Base-by-base conservation (phyloP, 1,284 basidiomycete species). In the Ganoderma leucocontextum region DNA sequence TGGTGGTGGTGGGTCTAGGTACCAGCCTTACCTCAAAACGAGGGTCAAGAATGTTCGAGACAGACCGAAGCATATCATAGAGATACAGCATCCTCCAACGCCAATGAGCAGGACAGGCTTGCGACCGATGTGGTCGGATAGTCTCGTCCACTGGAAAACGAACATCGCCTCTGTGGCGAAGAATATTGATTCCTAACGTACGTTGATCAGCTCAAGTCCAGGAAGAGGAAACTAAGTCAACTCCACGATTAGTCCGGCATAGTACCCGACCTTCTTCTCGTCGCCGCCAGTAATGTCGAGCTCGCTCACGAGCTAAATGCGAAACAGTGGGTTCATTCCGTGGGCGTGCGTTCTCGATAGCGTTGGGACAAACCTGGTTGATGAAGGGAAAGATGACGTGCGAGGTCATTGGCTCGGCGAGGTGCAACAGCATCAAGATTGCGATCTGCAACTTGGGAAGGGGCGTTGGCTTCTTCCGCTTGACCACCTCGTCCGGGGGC, bases 341-440 rank as follows among this genome's bases (percentile, higher is more conserved):
- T 29, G 29, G 29, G 2, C 29, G 29, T 29, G 29, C 29, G 2
- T 29, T 29, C 1, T 29, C 29, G 29, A 29, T 29, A 2, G 2
- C 29, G 29, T 2, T 29, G 29, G 29, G 12, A 70, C 79, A 52
- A 61, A 87, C 88, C 77, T 89, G 83, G 74, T 87, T 88, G 70
- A 90, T 85, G 74, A 87, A 90, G 0, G 89, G 89, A 65, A 86
- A 87, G 49, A 91, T 89, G 65, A 83, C 82, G 71, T 84, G 81
- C 62, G 83, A 80, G 44, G 82, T 82, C 60, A 88, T 84, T 15
- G 89, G 87, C 72, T 89, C 87, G 29, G 83, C 80, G 38, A 89
- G 75, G 65, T 85, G 82, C 63, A 85, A 71, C 22, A 86, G 72
- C 57, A 89, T 75, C 38, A 88, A 71, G 58, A 88, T 81, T 49